Conservation (phyloP, 2,329 filamentous ascomycete species). For the Cladosporium sp. region DNA sequence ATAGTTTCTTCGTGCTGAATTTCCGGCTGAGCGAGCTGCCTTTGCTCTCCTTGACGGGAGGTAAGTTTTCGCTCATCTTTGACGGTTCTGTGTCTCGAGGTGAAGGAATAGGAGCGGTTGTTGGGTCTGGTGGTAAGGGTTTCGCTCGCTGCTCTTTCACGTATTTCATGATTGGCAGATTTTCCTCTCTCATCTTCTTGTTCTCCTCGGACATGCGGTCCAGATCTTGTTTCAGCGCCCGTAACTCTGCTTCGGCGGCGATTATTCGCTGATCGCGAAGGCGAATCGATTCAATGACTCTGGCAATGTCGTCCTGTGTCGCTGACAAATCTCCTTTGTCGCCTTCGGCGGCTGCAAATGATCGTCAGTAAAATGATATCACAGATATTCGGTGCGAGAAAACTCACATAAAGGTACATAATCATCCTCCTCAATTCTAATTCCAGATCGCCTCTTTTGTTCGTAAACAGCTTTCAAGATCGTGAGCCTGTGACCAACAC, state of each 20-base stretch:
- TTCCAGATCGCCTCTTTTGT: slow-evolving; percentile 88
- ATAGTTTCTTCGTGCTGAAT: slow-evolving; percentile 51
- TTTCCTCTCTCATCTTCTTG: slow-evolving; percentile 80
- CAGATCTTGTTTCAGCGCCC: slow-evolving; percentile 60
- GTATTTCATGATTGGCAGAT: slow-evolving; percentile 83
- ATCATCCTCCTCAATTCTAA: slow-evolving; percentile 86
- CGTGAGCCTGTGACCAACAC: slow-evolving; percentile 89
- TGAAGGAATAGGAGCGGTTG: slow-evolving; percentile 29
- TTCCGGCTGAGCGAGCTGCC: slow-evolving; percentile 48
- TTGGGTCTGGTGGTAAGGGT: slow-evolving; percentile 68
- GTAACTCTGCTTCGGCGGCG: slow-evolving; percentile 76
- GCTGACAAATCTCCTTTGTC: slow-evolving; percentile 81
- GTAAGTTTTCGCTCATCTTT: slow-evolving; percentile 23
- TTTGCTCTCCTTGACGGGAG: slow-evolving; percentile 30
- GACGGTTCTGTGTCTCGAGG: slow-evolving; percentile 28
- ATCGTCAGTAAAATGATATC: slow-evolving; percentile 14
- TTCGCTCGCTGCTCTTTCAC: slow-evolving; percentile 88
- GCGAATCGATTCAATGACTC: slow-evolving; percentile 83
- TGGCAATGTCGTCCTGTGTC: slow-evolving; percentile 87
- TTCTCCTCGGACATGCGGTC: slow-evolving; percentile 69
- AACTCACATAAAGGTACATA: slow-evolving; percentile 66
- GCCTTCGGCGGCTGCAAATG: slow-evolving; percentile 71
- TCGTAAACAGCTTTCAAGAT: slow-evolving; percentile 97
- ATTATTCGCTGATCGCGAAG: slow-evolving; percentile 87
- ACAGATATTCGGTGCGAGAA: background rate